Evolutionary conservation across 495 filamentous ascomycete genomes (phyloP), one percentile per base, ranked within the genome.

Genomic region (Penicillium coprophilum): DNA sequence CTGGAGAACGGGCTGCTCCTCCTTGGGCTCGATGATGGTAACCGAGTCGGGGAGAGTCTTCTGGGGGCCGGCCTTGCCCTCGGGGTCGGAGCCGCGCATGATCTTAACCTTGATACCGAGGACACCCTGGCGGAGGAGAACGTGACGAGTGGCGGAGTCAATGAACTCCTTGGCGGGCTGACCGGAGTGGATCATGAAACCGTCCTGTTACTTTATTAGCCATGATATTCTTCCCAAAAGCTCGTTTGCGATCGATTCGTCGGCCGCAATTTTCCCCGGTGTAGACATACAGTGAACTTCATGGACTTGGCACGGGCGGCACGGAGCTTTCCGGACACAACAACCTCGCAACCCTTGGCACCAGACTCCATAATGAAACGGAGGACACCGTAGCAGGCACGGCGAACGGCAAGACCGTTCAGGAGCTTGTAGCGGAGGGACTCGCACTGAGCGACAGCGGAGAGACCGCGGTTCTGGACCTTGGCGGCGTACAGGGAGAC

Each of bases 171-270:
- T 92, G 67, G 94, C 95, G 65, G 94, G 94, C 74, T 97, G 94
- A 81, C 94, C 94, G 72, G 94, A 97, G 90, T 98, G 94, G 84
- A 98, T 98, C 94, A 98, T 98, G 91, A 98, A 98, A 71, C 94
- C 94, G 76, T 98, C 94, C 86, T 89, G 63, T 56, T 50, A 21
- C 30, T 17, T 40, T 46, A 38, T 67, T 61, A 69, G 63, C 47
- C 15, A 47, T 47, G 51, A 38, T 17, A 38, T 38, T 38, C 34
- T n/a, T 38, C 32, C 34, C 7, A 17, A 38, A n/a, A 9, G 7
- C 2, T 0, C 0, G n/a, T 38, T 38, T 9, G 34, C 15, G 34
- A 38, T 38, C n/a, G 34, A 38, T 17, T 17, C 7, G 34, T 38
- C 34, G 6, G 34, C 2, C 7, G 34, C 6, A 17, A 27, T 28